Evolutionary conservation across 164 flowering plant genomes (phyloP).

Genomic region (Brasenia schreberi): DNA sequence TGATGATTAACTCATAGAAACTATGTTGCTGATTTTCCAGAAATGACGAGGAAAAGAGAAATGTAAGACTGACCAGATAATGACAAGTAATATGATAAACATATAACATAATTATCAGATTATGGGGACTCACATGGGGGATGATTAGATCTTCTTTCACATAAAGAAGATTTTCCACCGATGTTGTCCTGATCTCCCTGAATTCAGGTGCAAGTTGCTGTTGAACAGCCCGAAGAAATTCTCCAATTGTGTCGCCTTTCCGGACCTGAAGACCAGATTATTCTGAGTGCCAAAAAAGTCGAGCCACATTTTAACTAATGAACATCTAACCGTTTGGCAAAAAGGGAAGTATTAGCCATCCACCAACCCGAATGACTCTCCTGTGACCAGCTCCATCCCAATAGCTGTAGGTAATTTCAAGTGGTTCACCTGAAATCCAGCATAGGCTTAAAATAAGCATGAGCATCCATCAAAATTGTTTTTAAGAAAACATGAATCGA

Average conservation of each 20-base stretch:
- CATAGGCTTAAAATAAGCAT: not conserved
- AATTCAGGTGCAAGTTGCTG: constrained; percentile 99
- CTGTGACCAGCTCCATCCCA: constrained; percentile 99
- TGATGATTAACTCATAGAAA: constrained; percentile 83
- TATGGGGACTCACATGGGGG: constrained; percentile 56
- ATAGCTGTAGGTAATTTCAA: constrained; percentile 93
- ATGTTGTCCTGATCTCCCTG: constrained; percentile 88
- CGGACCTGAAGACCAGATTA: constrained; percentile 40
- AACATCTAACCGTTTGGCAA: not conserved
- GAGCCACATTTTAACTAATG: not conserved
- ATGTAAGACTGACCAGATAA: constrained; percentile 1
- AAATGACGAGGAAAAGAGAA: constrained; percentile 2
- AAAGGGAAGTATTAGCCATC: not conserved
- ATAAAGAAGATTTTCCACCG: constrained; percentile 94
- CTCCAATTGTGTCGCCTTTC: constrained; percentile 87
- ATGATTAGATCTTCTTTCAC: constrained; percentile 98
- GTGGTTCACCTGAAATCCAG: constrained; percentile 68
- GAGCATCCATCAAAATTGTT: not conserved
- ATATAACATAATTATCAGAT: not conserved
- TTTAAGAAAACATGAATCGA: not conserved
- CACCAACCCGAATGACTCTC: constrained; percentile 66
- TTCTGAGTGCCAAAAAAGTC: not conserved
- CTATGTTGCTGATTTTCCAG: constrained; percentile 76
- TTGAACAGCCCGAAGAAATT: constrained; percentile 91
- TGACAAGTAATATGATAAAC: not conserved